Base-by-base conservation (phyloP, 257 asterid genomes). In the Solanum clarkiae region DNA sequence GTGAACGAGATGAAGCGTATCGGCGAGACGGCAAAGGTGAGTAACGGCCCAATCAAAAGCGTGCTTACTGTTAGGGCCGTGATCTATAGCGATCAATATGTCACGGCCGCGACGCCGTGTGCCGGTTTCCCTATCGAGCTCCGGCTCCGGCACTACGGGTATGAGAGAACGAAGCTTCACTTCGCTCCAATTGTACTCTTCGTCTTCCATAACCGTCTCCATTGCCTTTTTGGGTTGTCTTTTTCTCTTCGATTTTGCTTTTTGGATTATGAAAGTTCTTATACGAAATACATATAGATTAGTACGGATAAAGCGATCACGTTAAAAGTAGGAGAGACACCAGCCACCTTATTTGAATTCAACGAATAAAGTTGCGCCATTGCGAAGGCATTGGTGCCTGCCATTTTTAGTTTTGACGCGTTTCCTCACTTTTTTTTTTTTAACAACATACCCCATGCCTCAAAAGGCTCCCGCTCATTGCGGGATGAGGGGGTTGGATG, bases 11-110 rank as follows among this genome's bases (percentile, higher is more conserved):
- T 96, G 98, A 71, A 96, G 18, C 29, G 98, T 96, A 80, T 95
- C 98, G 68, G 97, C 94, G 74, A 94, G 93, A 82, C 98, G 99
- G 90, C 97, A 95, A 71, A 95, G 91, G 86, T 96, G 98, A 18
- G 94, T 89, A 12, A 95, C 3, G 13, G 97, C 96, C 98, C 99
- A 96, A 92, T 96, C 94, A 85, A 96, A 96, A 75, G 98, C 99
- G 93, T 90, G 97, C 87, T 93, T 95, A 88, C 99, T 96, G 7
- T 93, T 96, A 17, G 97, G 97, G 7, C 97, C 97, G 57, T 96
- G 98, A 92, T 96, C 99, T 42, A 96, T 91, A 0, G 97, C 98
- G 84, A 96, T 86, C 55, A 96, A 26, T 8, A 96, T 90, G 72
- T 95, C 97, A 7, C 98, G 95, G 29, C 99, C 99, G 82, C 99